Evolutionary conservation across 2,329 filamentous ascomycete genomes (phyloP).

Genomic region (Ophiostoma fasciatum): DNA sequence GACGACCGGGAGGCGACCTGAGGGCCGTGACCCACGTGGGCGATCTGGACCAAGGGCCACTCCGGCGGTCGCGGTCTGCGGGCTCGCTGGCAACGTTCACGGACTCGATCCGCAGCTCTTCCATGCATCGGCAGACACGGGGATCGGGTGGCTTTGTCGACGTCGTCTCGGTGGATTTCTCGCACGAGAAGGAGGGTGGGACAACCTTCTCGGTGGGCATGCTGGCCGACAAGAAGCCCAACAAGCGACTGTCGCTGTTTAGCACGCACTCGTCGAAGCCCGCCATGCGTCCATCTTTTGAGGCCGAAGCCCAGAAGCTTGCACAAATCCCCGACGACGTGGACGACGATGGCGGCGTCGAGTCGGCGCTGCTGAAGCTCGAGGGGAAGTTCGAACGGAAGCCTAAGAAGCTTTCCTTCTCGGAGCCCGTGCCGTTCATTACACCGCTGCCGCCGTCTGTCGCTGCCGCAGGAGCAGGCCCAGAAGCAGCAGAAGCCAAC

Average conservation of each 20-base stretch:
- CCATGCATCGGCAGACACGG: conserved; percentile 26
- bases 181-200: conserved; percentile 25
- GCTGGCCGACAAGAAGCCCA: conserved; percentile 34
- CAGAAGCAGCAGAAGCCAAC: too few species aligned
- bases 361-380: conserved; percentile 81
- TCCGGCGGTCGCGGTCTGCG: conserved; percentile 41
- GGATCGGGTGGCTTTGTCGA: conserved; percentile 29
- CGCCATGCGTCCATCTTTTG: conserved; percentile 61
- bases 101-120: conserved; percentile 45
- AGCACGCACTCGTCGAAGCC: conserved; percentile 49
- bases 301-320: conserved; percentile 74
- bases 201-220: conserved; percentile 46
- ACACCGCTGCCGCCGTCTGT: too few species aligned
- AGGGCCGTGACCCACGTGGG: conserved; percentile 51
- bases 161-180: conserved; percentile 23
- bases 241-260: conserved; percentile 37
- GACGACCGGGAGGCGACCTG: conserved; percentile 62
- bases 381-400: conserved; percentile 68
- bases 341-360: conserved; percentile 70
- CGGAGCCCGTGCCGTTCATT: background rate
- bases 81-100: conserved; percentile 46
- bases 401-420: conserved; percentile 24
- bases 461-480: background rate
- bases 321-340: conserved; percentile 74
- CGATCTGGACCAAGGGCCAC: conserved; percentile 36